Conservation (phyloP, 257 asterid species). For the Nyctanthes arbortristis region DNA sequence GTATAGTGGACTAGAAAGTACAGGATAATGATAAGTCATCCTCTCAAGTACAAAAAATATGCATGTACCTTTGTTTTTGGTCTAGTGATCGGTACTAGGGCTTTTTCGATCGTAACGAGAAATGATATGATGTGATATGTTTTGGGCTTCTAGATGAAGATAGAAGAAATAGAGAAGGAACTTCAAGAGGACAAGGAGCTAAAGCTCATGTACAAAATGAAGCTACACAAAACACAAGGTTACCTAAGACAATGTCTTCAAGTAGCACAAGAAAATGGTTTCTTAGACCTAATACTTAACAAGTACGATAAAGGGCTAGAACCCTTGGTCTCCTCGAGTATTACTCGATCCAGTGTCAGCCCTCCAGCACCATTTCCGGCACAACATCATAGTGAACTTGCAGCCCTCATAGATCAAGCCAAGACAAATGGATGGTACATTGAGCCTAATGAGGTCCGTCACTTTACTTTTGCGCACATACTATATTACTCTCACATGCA, state of each 20-base stretch:
- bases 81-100: neutral
- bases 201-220: conserved; percentile 36
- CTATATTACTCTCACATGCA: no score
- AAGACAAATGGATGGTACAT: conserved; percentile 66
- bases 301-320: conserved; percentile 33
- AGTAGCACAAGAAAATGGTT: conserved; percentile 71
- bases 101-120: neutral
- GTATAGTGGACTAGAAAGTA: neutral
- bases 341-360: conserved; percentile 19
- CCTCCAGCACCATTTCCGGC: conserved; percentile 29
- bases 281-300: conserved; percentile 54
- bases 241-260: conserved; percentile 50
- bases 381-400: conserved; percentile 39
- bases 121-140: neutral
- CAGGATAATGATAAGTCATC: neutral
- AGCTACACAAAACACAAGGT: conserved; percentile 44
- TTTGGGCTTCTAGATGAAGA: conserved; percentile 26
- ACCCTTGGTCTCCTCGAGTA: conserved; percentile 10
- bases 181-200: conserved; percentile 43
- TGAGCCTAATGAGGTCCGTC: conserved; percentile 63
- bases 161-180: conserved; percentile 51
- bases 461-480: neutral
- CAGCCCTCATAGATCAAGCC: conserved; percentile 48
- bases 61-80: neutral
- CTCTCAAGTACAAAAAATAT: neutral